Percentiles rank a stretch among this genome's conserved stretches.
phyloP scores from a whole-genome alignment of 129 eudicot genomes.

The Artemisia argyi region DNA sequence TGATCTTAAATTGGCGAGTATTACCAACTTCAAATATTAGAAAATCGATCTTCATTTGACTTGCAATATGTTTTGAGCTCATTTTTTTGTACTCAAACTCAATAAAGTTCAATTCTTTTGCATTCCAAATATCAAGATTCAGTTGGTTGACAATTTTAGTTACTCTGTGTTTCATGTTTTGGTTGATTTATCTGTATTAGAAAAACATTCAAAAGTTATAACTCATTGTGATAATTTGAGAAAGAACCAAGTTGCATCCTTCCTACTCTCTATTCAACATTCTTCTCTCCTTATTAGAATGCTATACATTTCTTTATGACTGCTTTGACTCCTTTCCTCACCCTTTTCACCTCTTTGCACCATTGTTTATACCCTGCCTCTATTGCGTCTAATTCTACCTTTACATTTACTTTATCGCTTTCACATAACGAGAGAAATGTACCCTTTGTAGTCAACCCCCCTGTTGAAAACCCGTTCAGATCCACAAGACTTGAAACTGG shows the following conservation, averaged over 20 bases:
- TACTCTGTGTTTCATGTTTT: not conserved
- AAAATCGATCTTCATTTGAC: too few relatives aligned
- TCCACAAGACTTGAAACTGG: constrained; percentile 15
- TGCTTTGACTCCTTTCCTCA: constrained; percentile 54
- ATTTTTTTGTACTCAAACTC: too few relatives aligned
- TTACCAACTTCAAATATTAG: too few relatives aligned
- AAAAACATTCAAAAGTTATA: not conserved
- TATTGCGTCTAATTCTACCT: constrained; percentile 52
- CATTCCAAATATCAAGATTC: too few relatives aligned
- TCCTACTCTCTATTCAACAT: constrained; percentile 15
- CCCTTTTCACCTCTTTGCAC: constrained; percentile 55
- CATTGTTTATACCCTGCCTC: constrained; percentile 54
- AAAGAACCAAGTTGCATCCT: not conserved
- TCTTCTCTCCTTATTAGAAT: constrained; percentile 9
- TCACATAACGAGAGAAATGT: constrained; percentile 41
- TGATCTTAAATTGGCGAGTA: too few relatives aligned
- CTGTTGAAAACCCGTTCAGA: constrained; percentile 29
- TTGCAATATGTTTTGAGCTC: too few relatives aligned
- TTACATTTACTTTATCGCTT: constrained; percentile 37
- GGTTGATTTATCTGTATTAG: not conserved
- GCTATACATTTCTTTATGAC: constrained; percentile 53
- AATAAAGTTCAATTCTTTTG: too few relatives aligned
- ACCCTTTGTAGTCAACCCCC: constrained; percentile 32
- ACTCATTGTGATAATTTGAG: not conserved
- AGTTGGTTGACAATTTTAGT: not conserved